Base-by-base conservation (phyloP, 2,329 filamentous ascomycete genomes). In the Colletotrichum navitas region DNA sequence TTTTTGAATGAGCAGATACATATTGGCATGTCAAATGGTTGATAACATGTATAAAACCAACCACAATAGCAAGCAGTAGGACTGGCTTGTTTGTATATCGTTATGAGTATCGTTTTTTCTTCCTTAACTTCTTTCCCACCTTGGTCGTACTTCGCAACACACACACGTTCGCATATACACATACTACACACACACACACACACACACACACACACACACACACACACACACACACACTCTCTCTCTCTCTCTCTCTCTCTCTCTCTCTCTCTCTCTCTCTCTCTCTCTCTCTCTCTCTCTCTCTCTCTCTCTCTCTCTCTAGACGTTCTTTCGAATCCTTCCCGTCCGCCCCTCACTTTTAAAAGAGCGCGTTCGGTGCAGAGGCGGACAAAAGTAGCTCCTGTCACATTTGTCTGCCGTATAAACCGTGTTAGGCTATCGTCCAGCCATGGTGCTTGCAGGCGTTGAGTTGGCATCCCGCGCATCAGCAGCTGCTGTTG, bases 401-500 rank as follows among this genome's bases (percentile, higher is more conserved):
- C 24, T 24, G 32, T 18, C 18, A 49, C 45, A 34, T 54, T 45
- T 39, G 1, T 55, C 49, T 55, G 26, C 56, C 41, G 18, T n/a
- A 18, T 7, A 11, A 36, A 18, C 24, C n/a, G 7, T 54, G 56
- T 32, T 21, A 36, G 34, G 24, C 54, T 71, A 73, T n/a, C 68
- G 63, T 12, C 71, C 71, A 51, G 63, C 16, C 34, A 67, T 41
- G 18, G 52, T 67, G n/a, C 63, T 56, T 8, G 71, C 52, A 36
- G 63, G 63, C 18, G 59, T 62, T 21, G 39, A 39, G 43, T 47
- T 68, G 21, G 59, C 67, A 41, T 73, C 73, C 29, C 73, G 60
- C 26, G 73, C 73, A 56, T 79, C 79, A 6, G 78, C 77, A 39
- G 75, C 77, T 12, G 78, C 78, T 18, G 78, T 77, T 24, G 80